Base-by-base conservation (phyloP, 2,329 filamentous ascomycete genomes). In the Piedraia hortae region DNA sequence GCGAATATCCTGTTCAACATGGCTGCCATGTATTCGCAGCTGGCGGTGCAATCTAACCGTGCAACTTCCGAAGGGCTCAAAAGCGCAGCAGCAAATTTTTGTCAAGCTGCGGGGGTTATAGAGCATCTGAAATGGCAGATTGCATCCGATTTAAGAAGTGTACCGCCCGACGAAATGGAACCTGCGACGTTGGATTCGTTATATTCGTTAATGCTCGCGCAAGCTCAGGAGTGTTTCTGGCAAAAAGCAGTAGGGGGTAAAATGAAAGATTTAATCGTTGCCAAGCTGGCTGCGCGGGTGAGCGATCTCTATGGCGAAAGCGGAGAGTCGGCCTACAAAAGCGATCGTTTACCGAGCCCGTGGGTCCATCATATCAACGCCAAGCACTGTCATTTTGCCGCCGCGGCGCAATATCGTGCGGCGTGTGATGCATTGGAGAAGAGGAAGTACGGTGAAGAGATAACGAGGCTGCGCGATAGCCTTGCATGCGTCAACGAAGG, bases 331-430 rank as follows among this genome's bases (percentile, higher is more conserved):
- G 80, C 77, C 6, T 66, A 88, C 40, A 75, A 78, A 44, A 90
- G 78, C 30, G 69, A 90, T 36, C 68, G 74, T 9, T 68, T 93
- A 33, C 85, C 74, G 41, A 80, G 72, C 25, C 73, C 85, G 30
- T 93, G 82, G 85, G 91, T 97, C 34, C 82, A 93, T 45, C 82
- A 93, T 42, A 80, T 88, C 60, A 80, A 73, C 12, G 85, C 82
- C 4, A 97, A 93, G 43, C 80, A 93, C 39, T 74, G 91, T 39
- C 85, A 93, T 45, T 93, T 97, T 47, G 80, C 82, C 2, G 82
- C 77, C 0, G 85, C 85, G 0, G 85, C 85, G 0, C 85, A 97
- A 41, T 93, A 82, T 35, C 59, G 85, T 8, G 77, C 82, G 12
- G 77, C 85, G 0, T 69, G 77, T 30, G 80, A 91, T 38, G 85